Evolutionary conservation across 441 rosid genomes (phyloP).

Genomic region (Mallotus japonicus): DNA sequence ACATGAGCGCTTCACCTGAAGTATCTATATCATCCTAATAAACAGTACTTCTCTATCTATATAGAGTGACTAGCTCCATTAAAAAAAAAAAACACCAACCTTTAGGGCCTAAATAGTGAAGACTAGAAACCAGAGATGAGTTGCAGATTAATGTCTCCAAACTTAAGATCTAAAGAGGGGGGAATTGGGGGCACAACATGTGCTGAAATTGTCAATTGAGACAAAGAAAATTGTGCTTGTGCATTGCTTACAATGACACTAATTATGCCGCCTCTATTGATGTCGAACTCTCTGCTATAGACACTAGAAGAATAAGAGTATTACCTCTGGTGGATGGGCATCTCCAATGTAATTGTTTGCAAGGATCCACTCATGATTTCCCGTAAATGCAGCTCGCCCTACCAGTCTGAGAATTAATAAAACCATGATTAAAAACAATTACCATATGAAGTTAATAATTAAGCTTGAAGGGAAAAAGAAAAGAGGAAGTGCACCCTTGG

Average conservation of each 20-base stretch:
- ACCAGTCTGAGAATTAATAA: conserved; percentile 51
- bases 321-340: conserved; percentile 76
- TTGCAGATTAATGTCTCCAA: not conserved
- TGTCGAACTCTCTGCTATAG: not conserved
- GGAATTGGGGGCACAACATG: not conserved
- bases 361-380: conserved; percentile 82
- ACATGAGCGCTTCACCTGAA: not conserved
- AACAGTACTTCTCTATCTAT: not conserved
- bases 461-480: not conserved
- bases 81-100: not conserved
- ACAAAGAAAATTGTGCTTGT: not conserved
- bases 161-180: not conserved
- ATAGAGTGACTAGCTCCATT: not conserved
- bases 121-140: too few relatives aligned
- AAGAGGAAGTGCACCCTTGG: conserved; percentile 63
- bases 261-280: not conserved
- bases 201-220: not conserved
- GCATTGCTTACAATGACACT: not conserved
- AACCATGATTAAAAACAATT: conserved; percentile 7
- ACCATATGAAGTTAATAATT: not conserved
- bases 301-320: not conserved
- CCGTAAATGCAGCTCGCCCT: conserved; percentile 91
- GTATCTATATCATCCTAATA: not conserved
- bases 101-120: too few relatives aligned
- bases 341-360: conserved; percentile 47